phyloP scores from a whole-genome alignment of 352 stramenopile species.

The Plasmopara muralis region DNA sequence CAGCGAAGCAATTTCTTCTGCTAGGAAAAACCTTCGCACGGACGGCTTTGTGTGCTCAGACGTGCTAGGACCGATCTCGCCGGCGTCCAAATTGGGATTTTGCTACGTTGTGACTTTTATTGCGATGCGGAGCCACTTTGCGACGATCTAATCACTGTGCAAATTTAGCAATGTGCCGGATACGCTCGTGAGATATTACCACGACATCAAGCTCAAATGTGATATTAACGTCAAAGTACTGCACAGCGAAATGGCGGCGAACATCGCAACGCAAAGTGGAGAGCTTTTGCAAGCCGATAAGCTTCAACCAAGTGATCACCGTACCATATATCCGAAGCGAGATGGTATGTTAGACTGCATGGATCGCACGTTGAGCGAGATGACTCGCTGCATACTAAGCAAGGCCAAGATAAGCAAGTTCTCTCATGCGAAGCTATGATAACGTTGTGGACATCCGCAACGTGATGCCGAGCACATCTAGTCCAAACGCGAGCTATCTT shows the following conservation, averaged over 20 bases:
- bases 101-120: background rate
- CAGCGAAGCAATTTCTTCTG: no score
- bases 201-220: background rate
- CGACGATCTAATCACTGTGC: background rate
- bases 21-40: no score
- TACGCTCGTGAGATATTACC: background rate
- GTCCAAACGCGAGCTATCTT: background rate
- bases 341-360: background rate
- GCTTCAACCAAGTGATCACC: background rate
- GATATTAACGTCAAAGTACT: background rate
- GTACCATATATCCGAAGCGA: background rate
- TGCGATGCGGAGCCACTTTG: background rate
- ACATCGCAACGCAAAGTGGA: background rate
- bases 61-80: no score
- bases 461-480: no score
- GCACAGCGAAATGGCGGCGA: background rate
- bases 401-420: background rate
- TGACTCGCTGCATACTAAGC: background rate
- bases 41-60: no score
- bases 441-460: no score
- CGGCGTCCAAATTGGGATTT: background rate
- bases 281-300: no score
- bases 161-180: background rate
- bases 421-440: background rate
- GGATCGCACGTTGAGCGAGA: background rate